Evolutionary conservation across 805 yeast species (phyloP).

Genomic region (Spathaspora arborariae): DNA sequence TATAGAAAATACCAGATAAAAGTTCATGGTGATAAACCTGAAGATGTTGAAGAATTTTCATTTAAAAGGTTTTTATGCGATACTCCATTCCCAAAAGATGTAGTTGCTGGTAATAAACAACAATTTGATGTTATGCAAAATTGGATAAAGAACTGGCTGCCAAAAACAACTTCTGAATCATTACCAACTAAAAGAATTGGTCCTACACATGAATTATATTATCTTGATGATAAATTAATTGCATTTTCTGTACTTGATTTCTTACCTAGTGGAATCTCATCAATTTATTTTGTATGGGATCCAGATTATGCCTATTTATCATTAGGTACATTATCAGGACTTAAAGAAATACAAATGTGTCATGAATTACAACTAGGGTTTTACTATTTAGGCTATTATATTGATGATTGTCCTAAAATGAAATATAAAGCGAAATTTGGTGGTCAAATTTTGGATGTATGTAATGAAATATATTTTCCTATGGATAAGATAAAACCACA

Average conservation of each 20-base stretch:
- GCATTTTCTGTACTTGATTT: slow-evolving; percentile 79
- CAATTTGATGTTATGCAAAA: slow-evolving; percentile 40
- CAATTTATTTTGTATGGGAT: slow-evolving; percentile 87
- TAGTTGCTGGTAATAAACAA: slow-evolving; percentile 17
- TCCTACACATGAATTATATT: slow-evolving; percentile 78
- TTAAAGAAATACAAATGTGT: slow-evolving; percentile 62
- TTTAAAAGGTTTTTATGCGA: slow-evolving; percentile 69
- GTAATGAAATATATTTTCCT: slow-evolving; percentile 42
- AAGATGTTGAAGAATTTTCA: slow-evolving; percentile 40
- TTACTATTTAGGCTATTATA: slow-evolving; percentile 79
- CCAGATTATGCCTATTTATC: slow-evolving; percentile 69
- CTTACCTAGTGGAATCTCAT: slow-evolving; percentile 70
- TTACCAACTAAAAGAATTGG: slow-evolving; percentile 36
- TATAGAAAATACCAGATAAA: slow-evolving; percentile 66
- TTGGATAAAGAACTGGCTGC: slow-evolving; percentile 33
- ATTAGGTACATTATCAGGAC: slow-evolving; percentile 73
- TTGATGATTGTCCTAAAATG: slow-evolving; percentile 81
- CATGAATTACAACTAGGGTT: slow-evolving; percentile 43
- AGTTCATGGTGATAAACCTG: slow-evolving; percentile 62
- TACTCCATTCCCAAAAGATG: slow-evolving; percentile 49
- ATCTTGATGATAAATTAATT: slow-evolving; percentile 54
- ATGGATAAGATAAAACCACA: slow-evolving; percentile 25
- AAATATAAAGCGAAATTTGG: slow-evolving; percentile 75
- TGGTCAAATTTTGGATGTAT: slow-evolving; percentile 63
- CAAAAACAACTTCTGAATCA: neutral